Percentiles rank a stretch among this genome's conserved stretches.
These are phyloP conservation scores for Thalassiosira exigua DNA, from an alignment of 352 stramenopile species.

Conservation along the genomic window DNA sequence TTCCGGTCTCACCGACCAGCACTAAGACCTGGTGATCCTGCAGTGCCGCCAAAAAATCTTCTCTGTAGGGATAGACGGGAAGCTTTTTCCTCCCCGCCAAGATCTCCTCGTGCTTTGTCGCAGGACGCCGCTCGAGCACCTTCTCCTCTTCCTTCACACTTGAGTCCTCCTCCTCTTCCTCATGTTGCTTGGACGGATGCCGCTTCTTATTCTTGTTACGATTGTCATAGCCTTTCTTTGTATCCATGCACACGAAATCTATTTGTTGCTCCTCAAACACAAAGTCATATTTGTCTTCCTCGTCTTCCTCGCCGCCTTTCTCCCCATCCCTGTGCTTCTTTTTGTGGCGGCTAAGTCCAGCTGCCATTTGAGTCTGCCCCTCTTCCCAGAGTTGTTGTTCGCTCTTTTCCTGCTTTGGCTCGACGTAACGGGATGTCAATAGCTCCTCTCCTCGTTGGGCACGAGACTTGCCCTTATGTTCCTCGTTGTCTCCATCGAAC, in stretches of 20 bases:
- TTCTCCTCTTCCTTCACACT: constrained; percentile 40
- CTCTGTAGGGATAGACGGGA: constrained; percentile 97
- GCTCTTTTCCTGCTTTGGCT: constrained; percentile 92
- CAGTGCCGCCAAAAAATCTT: constrained; percentile 97
- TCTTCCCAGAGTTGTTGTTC: constrained; percentile 99
- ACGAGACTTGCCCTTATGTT: constrained; percentile 90
- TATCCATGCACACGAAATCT: constrained; percentile 94
- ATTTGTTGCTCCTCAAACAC: constrained; percentile 98
- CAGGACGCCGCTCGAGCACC: constrained; percentile 32
- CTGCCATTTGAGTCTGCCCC: constrained; percentile 92
- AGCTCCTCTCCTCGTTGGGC: constrained; percentile 91
- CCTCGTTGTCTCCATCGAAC: constrained; percentile 93
- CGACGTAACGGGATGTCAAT: constrained; percentile 92
- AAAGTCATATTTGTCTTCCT: constrained; percentile 93
- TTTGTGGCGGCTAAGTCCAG: constrained; percentile 78
- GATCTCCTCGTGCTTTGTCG: constrained; percentile 92
- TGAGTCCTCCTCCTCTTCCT: constrained; percentile 33
- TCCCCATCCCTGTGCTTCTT: constrained; percentile 85
- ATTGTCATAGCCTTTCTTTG: constrained; percentile 80
- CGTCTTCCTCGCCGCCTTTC: constrained; percentile 25
- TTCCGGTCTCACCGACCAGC: constrained; percentile 84
- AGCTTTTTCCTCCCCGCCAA: constrained; percentile 94
- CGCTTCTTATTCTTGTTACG: constrained; percentile 51
- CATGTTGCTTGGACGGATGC: constrained; percentile 23
- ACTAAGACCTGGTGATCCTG: constrained; percentile 93